A percentile compares a stretch with the other conserved stretches of the same genome.
phyloP scores from a whole-genome alignment of 2,329 filamentous ascomycete genomes.

The Stachybotrys echinatus region DNA sequence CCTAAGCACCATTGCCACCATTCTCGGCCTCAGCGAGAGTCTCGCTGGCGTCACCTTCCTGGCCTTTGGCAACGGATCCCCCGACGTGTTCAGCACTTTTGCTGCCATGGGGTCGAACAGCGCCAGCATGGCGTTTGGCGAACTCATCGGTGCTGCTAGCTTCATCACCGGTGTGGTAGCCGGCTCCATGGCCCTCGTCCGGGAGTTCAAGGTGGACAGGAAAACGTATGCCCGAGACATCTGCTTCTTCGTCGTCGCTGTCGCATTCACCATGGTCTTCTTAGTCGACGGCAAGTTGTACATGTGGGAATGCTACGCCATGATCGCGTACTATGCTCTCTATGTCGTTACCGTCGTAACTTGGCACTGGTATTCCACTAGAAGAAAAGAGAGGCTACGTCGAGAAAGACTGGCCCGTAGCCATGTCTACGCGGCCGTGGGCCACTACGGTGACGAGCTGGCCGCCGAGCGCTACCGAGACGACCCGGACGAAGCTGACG shows the following conservation, averaged over 20 bases:
- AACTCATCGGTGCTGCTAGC: conserved; percentile 87
- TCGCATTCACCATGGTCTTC: conserved; percentile 82
- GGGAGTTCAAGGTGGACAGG: conserved; percentile 85
- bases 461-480: conserved; percentile 58
- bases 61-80: conserved; percentile 95
- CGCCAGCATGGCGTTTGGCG: conserved; percentile 92
- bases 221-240: conserved; percentile 91
- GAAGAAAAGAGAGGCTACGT: conserved; percentile 53
- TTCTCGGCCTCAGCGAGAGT: conserved; percentile 92
- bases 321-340: conserved; percentile 88
- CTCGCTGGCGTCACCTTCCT: conserved; percentile 94
- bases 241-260: conserved; percentile 82
- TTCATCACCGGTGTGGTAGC: conserved; percentile 97
- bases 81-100: conserved; percentile 97
- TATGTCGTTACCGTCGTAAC: conserved; percentile 84
- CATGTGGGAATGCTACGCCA: conserved; percentile 82
- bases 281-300: conserved; percentile 78
- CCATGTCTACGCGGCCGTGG: conserved; percentile 59
- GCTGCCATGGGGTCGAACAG: conserved; percentile 96
- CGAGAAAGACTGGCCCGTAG: conserved; percentile 68
- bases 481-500: conserved; percentile 35
- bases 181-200: conserved; percentile 94
- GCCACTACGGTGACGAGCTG: conserved; percentile 47
- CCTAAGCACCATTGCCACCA: conserved; percentile 82
- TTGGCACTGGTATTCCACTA: conserved; percentile 83